phyloP scores from a whole-genome alignment of 2,329 filamentous ascomycete genomes.

The Escovopsis sp. region DNA sequence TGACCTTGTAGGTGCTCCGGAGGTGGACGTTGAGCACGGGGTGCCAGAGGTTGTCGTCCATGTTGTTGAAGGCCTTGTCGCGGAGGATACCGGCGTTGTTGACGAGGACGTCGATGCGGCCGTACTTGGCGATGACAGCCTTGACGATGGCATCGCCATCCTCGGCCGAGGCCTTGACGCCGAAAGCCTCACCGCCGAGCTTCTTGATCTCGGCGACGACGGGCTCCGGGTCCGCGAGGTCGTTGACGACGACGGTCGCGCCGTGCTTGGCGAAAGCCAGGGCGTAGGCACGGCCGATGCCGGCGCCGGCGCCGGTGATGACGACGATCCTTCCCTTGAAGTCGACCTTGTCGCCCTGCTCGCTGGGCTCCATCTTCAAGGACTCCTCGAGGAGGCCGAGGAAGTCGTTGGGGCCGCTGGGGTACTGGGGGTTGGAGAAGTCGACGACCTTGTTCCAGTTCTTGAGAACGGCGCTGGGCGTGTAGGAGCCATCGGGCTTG shows the following conservation, averaged over 20 bases:
- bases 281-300: slow-evolving; percentile 82
- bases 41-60: slow-evolving; percentile 91
- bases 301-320: slow-evolving; percentile 76
- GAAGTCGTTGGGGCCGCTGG: slow-evolving; percentile 76
- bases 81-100: slow-evolving; percentile 98
- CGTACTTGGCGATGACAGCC: slow-evolving; percentile 82
- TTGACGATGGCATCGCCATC: slow-evolving; percentile 87
- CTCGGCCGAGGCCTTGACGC: slow-evolving; percentile 85
- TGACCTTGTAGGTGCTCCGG: slow-evolving; percentile 88
- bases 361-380: slow-evolving; percentile 59
- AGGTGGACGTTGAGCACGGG: slow-evolving; percentile 86
- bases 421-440: slow-evolving; percentile 69
- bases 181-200: slow-evolving; percentile 74
- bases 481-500: slow-evolving; percentile 78
- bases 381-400: slow-evolving; percentile 73
- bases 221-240: slow-evolving; percentile 79
- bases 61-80: slow-evolving; percentile 96
- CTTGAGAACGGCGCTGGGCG: slow-evolving; percentile 71
- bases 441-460: slow-evolving; percentile 83
- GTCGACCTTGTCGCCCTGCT: slow-evolving; percentile 57
- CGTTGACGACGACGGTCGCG: slow-evolving; percentile 83
- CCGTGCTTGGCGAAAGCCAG: slow-evolving; percentile 76
- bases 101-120: slow-evolving; percentile 85
- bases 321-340: slow-evolving; percentile 78
- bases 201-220: slow-evolving; percentile 90